Conservation (phyloP, 495 filamentous ascomycete genomes). For the Bacidia gigantensis region DNA sequence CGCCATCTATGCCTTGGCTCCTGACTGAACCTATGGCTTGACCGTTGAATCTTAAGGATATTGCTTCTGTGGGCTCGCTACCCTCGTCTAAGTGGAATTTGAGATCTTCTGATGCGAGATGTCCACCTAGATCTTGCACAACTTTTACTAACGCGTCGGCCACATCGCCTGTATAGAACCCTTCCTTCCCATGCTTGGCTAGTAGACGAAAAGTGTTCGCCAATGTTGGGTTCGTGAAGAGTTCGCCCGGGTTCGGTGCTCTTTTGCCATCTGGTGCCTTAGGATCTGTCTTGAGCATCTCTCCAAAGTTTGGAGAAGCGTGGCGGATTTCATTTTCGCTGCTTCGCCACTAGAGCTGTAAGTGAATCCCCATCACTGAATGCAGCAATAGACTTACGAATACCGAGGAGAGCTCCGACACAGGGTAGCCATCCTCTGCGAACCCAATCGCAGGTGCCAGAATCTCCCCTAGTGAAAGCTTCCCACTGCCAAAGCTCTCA, state of each 20-base stretch:
- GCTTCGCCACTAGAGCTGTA: conserved; percentile 48
- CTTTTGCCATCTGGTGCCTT: conserved; percentile 50
- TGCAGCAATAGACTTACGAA: conserved; percentile 41
- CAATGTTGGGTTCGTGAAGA: conserved; percentile 73
- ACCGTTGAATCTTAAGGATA: conserved; percentile 63
- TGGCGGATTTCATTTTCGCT: conserved; percentile 44
- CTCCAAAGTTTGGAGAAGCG: conserved; percentile 69
- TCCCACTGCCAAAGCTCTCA: conserved; percentile 85
- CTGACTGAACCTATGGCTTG: conserved; percentile 42
- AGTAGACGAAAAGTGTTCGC: conserved; percentile 71
- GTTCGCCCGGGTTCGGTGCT: conserved; percentile 68
- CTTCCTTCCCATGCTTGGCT: conserved; percentile 67
- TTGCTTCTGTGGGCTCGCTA: conserved; percentile 66
- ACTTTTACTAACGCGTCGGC: conserved; percentile 70
- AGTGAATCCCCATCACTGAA: conserved; percentile 3
- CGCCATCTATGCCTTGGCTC: conserved; percentile 28
- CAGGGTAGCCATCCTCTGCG: conserved; percentile 79
- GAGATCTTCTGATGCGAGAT: conserved; percentile 68
- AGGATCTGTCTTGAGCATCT: conserved; percentile 68
- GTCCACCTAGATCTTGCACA: conserved; percentile 59
- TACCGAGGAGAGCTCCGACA: conserved; percentile 60
- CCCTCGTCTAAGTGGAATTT: conserved; percentile 57
- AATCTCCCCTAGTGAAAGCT: conserved; percentile 62
- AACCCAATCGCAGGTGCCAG: conserved; percentile 73
- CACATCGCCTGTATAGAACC: conserved; percentile 79